phyloP scores from a whole-genome alignment of 495 filamentous ascomycete genomes.

The Penicillium salamii region DNA sequence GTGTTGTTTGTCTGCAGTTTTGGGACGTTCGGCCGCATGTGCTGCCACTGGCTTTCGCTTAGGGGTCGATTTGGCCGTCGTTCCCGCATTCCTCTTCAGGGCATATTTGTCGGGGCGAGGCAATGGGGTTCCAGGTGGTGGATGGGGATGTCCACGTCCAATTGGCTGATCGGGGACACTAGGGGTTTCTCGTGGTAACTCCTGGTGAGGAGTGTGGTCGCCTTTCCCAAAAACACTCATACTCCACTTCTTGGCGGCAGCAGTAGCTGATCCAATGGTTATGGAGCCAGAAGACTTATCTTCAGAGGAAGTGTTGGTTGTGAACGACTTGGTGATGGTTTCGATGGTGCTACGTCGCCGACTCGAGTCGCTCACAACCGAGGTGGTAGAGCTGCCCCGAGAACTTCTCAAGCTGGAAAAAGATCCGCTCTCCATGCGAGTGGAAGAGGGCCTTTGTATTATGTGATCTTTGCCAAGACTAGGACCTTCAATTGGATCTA shows the following conservation, averaged over 20 bases:
- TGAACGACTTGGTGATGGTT: constrained; percentile 36
- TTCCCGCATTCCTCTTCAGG: constrained; percentile 52
- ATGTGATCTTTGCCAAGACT: constrained; percentile 16
- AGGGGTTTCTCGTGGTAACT: constrained; percentile 33
- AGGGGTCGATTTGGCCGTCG: constrained; percentile 59
- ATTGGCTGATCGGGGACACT: constrained; percentile 66
- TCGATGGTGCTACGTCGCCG: constrained; percentile 42
- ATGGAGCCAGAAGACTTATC: constrained; percentile 42
- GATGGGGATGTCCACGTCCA: constrained; percentile 59
- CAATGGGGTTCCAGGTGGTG: constrained; percentile 58
- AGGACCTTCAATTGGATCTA: constrained; percentile 30
- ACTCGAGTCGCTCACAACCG: constrained; percentile 29
- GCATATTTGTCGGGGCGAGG: constrained; percentile 71
- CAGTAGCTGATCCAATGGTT: constrained; percentile 69
- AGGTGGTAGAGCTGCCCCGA: constrained; percentile 29
- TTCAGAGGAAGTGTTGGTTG: constrained; percentile 21
- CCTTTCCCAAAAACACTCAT: constrained; percentile 66
- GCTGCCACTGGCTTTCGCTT: constrained; percentile 59
- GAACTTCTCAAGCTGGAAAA: constrained; percentile 30
- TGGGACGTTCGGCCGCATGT: constrained; percentile 27
- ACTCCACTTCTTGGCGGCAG: constrained; percentile 82
- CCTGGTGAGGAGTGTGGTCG: constrained; percentile 29
- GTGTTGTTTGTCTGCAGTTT: constrained; percentile 22
- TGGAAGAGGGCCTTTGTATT: constrained; percentile 26
- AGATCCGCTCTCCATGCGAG: constrained; percentile 22